These are phyloP conservation scores for Monosporascus sp. DNA, from an alignment of 2,329 filamentous ascomycete genomes.

Conservation along the genomic window DNA sequence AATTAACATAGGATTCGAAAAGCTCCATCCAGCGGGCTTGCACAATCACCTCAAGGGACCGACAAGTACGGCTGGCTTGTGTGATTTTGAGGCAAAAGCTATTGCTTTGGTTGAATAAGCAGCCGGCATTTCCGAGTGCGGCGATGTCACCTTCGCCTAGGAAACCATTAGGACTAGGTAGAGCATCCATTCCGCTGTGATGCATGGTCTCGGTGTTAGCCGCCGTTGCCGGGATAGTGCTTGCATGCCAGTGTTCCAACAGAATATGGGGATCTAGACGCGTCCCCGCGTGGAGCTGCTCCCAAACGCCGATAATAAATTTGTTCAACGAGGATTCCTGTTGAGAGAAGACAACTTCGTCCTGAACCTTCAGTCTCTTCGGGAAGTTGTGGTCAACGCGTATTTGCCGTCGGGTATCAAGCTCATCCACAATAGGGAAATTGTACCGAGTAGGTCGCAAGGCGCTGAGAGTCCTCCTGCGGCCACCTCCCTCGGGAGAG, in stretches of 20 bases:
- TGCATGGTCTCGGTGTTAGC: no score
- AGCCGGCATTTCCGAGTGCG: slow-evolving; percentile 1
- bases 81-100: slow-evolving; percentile 27
- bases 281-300: slow-evolving; percentile 26
- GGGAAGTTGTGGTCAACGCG: slow-evolving; percentile 13
- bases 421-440: slow-evolving; percentile 11
- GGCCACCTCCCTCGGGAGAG: slow-evolving; percentile 1
- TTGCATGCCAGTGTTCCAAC: no score
- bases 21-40: slow-evolving; percentile 52
- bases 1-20: slow-evolving; percentile 37
- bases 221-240: no score
- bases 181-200: no score
- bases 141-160: background rate
- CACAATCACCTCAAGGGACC: slow-evolving; percentile 54
- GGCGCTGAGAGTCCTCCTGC: slow-evolving; percentile 9
- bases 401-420: slow-evolving; percentile 22
- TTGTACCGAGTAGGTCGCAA: slow-evolving; percentile 12
- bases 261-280: slow-evolving; percentile 16
- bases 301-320: slow-evolving; percentile 28
- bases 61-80: slow-evolving; percentile 43
- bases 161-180: no score
- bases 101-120: slow-evolving; percentile 25
- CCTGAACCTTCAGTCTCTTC: slow-evolving; percentile 14
- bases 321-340: slow-evolving; percentile 23
- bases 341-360: slow-evolving; percentile 22